Evolutionary conservation across 2,329 filamentous ascomycete genomes (phyloP).

Genomic region (Colletotrichum eleusines): DNA sequence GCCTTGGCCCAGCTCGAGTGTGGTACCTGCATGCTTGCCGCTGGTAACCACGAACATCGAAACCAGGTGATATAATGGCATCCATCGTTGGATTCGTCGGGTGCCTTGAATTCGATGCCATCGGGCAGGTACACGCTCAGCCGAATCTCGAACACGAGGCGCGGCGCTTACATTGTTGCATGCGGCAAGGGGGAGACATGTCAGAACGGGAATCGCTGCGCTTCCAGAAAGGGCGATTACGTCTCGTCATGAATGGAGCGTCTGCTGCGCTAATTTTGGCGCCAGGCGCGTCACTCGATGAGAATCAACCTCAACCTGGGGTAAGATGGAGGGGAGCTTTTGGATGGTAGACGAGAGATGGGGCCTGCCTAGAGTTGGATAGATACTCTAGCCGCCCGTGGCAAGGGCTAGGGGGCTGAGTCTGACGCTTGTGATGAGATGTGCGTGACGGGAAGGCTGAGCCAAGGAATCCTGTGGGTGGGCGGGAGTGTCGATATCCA

Average conservation of each 20-base stretch:
- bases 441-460: conserved; percentile 41
- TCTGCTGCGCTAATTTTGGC: conserved; percentile 38
- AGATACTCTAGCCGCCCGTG: conserved; percentile 29
- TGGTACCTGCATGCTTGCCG: conserved; percentile 17
- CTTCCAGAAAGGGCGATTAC: background rate
- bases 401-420: conserved; percentile 37
- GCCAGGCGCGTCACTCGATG: conserved; percentile 24
- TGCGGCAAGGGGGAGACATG: background rate
- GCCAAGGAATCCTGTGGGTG: conserved; percentile 20
- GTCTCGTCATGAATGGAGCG: background rate
- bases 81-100: background rate
- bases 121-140: conserved; percentile 15
- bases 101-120: conserved; percentile 2
- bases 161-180: conserved; percentile 8
- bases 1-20: conserved; percentile 2
- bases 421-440: conserved; percentile 34
- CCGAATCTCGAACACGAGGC: conserved; percentile 19
- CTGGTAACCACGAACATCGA: conserved; percentile 1
- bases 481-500: conserved; percentile 41
- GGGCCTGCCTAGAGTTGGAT: conserved; percentile 3
- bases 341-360: conserved; percentile 3
- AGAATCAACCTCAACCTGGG: conserved; percentile 3
- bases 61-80: background rate
- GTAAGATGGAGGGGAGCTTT: background rate
- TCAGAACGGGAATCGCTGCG: background rate